Evolutionary conservation across 1,284 basidiomycete genomes (phyloP).

Genomic region (Vanrija sp.): DNA sequence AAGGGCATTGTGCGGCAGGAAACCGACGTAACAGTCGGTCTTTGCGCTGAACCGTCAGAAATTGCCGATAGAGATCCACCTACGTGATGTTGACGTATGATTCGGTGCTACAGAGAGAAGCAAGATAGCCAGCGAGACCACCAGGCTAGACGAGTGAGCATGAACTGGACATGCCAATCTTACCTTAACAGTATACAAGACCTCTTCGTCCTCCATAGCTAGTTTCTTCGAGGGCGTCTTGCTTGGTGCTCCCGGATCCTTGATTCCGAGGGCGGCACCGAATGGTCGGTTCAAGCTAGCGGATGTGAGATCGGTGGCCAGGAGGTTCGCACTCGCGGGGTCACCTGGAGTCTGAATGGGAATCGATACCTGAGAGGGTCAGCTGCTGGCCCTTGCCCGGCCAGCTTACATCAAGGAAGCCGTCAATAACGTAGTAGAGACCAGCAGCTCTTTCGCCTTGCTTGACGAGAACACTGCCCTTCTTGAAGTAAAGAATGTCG

Average conservation of each 20-base stretch:
- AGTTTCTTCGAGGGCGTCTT: neutral
- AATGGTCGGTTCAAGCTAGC: conserved; percentile 28
- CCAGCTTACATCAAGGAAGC: conserved; percentile 77
- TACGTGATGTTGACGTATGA: conserved; percentile 85
- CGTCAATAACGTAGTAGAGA: conserved; percentile 96
- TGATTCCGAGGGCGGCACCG: conserved; percentile 36
- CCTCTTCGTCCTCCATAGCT: conserved; percentile 46
- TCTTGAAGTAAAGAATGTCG: conserved; percentile 88
- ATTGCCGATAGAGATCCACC: neutral
- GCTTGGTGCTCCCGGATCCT: conserved; percentile 5
- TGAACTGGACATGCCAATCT: neutral
- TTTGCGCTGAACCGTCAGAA: conserved; percentile 62
- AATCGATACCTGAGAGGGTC: conserved; percentile 16
- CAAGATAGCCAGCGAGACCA: conserved; percentile 96
- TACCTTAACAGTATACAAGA: conserved; percentile 82
- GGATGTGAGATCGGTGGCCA: conserved; percentile 6
- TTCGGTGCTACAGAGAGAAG: conserved; percentile 83
- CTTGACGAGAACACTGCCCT: conserved; percentile 78
- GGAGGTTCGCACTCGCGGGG: conserved; percentile 9
- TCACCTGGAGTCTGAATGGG: conserved; percentile 15
- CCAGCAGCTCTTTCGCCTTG: conserved; percentile 77
- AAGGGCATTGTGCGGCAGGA: conserved; percentile 81
- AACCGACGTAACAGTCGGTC: conserved; percentile 95
- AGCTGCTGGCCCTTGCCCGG: neutral
- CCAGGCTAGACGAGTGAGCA: conserved; percentile 60